Evolutionary conservation across 1,139 yeast species (phyloP).

Genomic region (Yarrowia galli): DNA sequence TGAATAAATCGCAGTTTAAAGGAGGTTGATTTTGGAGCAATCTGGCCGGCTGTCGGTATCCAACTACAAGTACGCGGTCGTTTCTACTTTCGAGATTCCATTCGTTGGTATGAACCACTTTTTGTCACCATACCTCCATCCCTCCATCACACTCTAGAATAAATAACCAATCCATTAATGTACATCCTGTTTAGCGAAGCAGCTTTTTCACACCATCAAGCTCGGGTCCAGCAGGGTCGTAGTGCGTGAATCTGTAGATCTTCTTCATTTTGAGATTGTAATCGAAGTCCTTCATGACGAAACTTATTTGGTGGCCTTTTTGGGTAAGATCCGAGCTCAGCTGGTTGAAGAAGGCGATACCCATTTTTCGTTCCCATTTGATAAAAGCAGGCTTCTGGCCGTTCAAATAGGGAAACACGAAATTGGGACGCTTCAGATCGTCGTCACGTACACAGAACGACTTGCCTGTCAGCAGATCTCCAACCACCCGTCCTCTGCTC

Average conservation of each 20-base stretch:
- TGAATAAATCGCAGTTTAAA: no score
- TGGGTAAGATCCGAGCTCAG: not conserved
- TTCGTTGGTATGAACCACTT: no score
- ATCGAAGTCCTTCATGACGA: not conserved
- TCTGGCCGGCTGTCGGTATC: no score
- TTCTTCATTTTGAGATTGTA: not conserved
- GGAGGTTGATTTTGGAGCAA: no score
- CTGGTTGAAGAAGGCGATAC: not conserved
- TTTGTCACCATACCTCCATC: no score
- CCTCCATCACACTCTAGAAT: no score
- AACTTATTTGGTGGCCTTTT: not conserved
- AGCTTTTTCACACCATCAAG: no score
- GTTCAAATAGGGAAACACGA: not conserved
- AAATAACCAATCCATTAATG: no score
- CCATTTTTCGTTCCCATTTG: not conserved
- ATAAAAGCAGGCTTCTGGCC: not conserved
- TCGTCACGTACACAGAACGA: not conserved
- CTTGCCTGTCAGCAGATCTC: not conserved
- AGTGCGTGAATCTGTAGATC: not conserved
- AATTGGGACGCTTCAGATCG: not conserved
- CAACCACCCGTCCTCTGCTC: constrained; percentile 9
- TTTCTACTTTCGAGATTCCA: no score
- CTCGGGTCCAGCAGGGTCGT: not conserved
- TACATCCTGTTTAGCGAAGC: no score
- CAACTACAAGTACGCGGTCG: no score